A percentile compares a stretch with the other conserved stretches of the same genome.
Conservation (phyloP, 192 early-diverging fungal genomes). For the Podila epicladia region DNA sequence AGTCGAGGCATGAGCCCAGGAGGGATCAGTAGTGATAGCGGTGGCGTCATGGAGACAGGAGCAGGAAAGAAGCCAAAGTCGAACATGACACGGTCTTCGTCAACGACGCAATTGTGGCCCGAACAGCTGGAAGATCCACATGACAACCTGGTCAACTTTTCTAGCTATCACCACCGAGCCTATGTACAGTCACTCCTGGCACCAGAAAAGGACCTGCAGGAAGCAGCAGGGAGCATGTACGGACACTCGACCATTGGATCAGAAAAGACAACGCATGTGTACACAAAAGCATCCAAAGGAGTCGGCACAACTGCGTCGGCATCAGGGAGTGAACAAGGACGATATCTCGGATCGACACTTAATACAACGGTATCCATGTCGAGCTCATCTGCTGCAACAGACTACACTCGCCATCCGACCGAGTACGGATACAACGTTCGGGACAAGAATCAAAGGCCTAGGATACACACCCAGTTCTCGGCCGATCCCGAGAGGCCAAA, state of each 20-base stretch:
- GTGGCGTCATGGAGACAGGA: neutral
- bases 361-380: slow-evolving; percentile 32
- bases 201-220: slow-evolving; percentile 18
- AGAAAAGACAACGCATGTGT: slow-evolving; percentile 13
- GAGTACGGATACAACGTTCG: slow-evolving; percentile 26
- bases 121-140: slow-evolving; percentile 5
- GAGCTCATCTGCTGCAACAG: slow-evolving; percentile 13
- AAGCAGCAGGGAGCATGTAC: slow-evolving; percentile 49
- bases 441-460: neutral
- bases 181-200: slow-evolving; percentile 35
- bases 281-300: neutral
- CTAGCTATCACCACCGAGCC: slow-evolving; percentile 32
- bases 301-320: neutral
- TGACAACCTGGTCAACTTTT: slow-evolving; percentile 36
- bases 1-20: slow-evolving; percentile 5
- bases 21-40: neutral
- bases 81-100: slow-evolving; percentile 23
- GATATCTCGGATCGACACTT: slow-evolving; percentile 28
- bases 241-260: slow-evolving; percentile 42
- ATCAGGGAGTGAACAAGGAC: slow-evolving; percentile 2
- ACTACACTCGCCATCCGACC: slow-evolving; percentile 13
- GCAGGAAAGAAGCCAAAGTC: neutral
- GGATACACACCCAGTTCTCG: slow-evolving; percentile 4
- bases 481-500: neutral
- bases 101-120: slow-evolving; percentile 25